Evolutionary conservation across 129 eudicot species (phyloP).

Genomic region (Arctium minus): DNA sequence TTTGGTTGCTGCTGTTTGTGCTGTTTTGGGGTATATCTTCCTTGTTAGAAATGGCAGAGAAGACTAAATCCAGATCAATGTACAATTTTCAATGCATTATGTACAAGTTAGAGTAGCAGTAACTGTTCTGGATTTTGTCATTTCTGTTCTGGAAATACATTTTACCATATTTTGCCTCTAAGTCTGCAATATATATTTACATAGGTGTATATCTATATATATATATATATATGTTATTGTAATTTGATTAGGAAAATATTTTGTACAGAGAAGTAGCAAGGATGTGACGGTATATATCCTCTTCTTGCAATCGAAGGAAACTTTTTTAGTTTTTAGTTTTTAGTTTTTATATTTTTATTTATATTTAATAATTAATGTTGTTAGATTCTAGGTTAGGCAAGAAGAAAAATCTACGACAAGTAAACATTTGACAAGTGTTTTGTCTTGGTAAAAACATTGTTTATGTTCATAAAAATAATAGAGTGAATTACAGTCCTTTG

Average conservation of each 20-base stretch:
- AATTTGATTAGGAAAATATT: neutral
- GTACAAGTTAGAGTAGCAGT: neutral
- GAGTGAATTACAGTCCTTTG: too few relatives aligned
- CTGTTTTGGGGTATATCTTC: conserved; percentile 73
- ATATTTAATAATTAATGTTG: too few relatives aligned
- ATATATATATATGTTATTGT: neutral
- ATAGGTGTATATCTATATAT: too few relatives aligned
- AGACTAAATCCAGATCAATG: neutral
- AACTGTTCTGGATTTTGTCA: neutral
- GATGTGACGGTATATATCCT: neutral
- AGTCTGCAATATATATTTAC: too few relatives aligned
- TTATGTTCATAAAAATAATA: too few relatives aligned
- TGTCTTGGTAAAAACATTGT: too few relatives aligned
- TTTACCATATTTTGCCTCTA: too few relatives aligned
- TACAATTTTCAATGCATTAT: neutral
- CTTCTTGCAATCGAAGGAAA: neutral
- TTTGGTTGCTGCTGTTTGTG: conserved; percentile 87
- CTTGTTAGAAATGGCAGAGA: conserved; percentile 41
- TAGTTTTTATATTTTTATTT: too few relatives aligned
- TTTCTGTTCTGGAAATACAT: neutral
- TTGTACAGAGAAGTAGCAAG: neutral
- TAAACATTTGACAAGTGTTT: too few relatives aligned
- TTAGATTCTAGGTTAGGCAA: too few relatives aligned
- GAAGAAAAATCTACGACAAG: too few relatives aligned
- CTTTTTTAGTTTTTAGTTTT: neutral